Conservation (phyloP, 106 monocot genomes). For the Platanthera zijinensis region DNA sequence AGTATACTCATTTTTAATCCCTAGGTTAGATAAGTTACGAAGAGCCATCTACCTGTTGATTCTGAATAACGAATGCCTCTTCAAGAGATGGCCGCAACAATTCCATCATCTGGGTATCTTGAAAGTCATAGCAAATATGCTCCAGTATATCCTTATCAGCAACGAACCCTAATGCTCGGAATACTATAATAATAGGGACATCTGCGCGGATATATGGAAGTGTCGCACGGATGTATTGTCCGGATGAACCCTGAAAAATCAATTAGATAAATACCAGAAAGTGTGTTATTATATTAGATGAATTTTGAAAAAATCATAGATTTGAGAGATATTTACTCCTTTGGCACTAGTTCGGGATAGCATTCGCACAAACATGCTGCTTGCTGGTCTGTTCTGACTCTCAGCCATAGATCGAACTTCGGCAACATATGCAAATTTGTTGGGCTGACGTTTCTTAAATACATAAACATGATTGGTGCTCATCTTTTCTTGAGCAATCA, state of each 20-base stretch:
- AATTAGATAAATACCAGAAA: not conserved
- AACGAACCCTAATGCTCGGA: constrained; percentile 94
- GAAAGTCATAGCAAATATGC: constrained; percentile 98
- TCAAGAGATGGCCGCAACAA: constrained; percentile 86
- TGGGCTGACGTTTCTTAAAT: constrained; percentile 97
- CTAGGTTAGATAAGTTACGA: not conserved
- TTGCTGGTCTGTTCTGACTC: constrained; percentile 92
- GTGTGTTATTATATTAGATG: not conserved
- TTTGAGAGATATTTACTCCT: constrained; percentile 49
- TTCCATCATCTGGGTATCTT: constrained; percentile 99
- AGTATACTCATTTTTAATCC: not conserved
- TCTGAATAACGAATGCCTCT: constrained; percentile 99
- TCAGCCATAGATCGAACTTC: constrained; percentile 98
- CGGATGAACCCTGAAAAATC: constrained; percentile 72
- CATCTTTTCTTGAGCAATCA: constrained; percentile 99
- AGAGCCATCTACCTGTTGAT: constrained; percentile 69
- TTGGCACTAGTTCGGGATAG: constrained; percentile 91
- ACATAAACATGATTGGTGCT: constrained; percentile 99
- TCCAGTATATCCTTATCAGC: constrained; percentile 98
- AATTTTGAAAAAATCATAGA: not conserved
- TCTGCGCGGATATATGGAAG: constrained; percentile 95
- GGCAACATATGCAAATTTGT: constrained; percentile 91
- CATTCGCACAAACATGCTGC: constrained; percentile 98
- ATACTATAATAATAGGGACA: constrained; percentile 95
- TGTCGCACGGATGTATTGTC: constrained; percentile 94